A percentile compares a stretch with the other conserved stretches of the same genome.
phyloP scores from a whole-genome alignment of 106 monocot species.

The Iris macrosiphon region DNA sequence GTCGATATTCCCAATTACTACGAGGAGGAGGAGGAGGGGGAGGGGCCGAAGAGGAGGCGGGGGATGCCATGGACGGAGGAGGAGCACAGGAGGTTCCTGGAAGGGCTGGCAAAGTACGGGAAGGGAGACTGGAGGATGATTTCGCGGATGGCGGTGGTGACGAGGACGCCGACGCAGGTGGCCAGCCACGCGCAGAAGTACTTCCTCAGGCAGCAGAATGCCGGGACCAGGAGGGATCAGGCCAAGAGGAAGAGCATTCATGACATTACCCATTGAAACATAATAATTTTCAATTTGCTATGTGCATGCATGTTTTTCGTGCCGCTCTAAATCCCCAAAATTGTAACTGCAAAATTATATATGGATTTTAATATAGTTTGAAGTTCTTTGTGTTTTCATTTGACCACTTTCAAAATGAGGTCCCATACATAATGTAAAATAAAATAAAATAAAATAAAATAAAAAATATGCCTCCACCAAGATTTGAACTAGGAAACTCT shows the following conservation, averaged over 20 bases:
- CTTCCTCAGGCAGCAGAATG: conserved; percentile 35
- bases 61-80: conserved; percentile 51
- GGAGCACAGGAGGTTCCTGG: conserved; percentile 50
- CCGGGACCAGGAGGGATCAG: conserved; percentile 6
- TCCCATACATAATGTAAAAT: no score
- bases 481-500: no score
- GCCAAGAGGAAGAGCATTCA: conserved; percentile 60
- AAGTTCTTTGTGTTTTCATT: no score
- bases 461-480: no score
- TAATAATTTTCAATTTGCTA: no score
- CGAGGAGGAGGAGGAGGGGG: conserved; percentile 5
- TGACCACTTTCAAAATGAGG: no score
- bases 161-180: conserved; percentile 52
- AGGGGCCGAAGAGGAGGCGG: conserved; percentile 16
- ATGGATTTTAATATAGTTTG: no score
- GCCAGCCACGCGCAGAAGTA: conserved; percentile 61
- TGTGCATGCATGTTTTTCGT: no score
- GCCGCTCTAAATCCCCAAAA: no score
- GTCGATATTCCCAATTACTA: conserved; percentile 25
- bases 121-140: conserved; percentile 66
- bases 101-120: conserved; percentile 37
- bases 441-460: no score
- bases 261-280: conserved; percentile 38
- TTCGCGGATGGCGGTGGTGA: conserved; percentile 43
- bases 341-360: no score